Evolutionary conservation across 177 flowering plant species (phyloP), one percentile per base, ranked within the genome.

Genomic region (Vitis hybrid): DNA sequence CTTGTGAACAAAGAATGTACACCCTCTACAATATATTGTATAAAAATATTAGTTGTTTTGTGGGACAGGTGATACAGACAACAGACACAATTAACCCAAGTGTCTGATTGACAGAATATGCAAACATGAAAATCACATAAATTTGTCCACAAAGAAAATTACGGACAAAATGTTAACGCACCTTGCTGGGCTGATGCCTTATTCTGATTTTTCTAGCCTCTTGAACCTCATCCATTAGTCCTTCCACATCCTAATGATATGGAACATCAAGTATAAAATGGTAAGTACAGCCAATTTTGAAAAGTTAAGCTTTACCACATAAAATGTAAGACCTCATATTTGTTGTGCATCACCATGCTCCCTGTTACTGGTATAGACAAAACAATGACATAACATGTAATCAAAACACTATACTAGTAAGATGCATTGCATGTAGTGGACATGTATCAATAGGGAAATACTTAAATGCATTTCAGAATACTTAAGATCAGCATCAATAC

Each of bases 131-230:
- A 17, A 14, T 55, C 7, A 55, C 15, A 55, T 50, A 48, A 48
- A 8, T 3, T 54, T 11, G 49, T 11, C 52, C 49, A 18, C 15
- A 54, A 70, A 60, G 6, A 17, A 21, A 59, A 15, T 11, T 13
- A 18, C 14, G 11, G 50, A 62, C 3, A 49, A 5, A 21, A 49
- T 46, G 40, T 32, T 65, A 27, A 15, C 60, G 18, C 32, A 92
- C 99, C 94, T 91, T 95, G 82, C 85, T 85, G 14, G 98, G 99
- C 48, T 93, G 99, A 81, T 93, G 99, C 89, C 85, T 48, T 83
- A 88, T 70, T 81, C 82, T 89, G 50, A 95, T 95, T 85, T 88
- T 81, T 82, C 99, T 84, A 49, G 90, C 94, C 78, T 89, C 94
- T 77, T 93, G 98, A 80, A 95, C 90, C 80, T 95, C 99, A 70